Evolutionary conservation across 2,329 filamentous ascomycete genomes (phyloP).

Genomic region (Cylindrodendrum hubeiense): DNA sequence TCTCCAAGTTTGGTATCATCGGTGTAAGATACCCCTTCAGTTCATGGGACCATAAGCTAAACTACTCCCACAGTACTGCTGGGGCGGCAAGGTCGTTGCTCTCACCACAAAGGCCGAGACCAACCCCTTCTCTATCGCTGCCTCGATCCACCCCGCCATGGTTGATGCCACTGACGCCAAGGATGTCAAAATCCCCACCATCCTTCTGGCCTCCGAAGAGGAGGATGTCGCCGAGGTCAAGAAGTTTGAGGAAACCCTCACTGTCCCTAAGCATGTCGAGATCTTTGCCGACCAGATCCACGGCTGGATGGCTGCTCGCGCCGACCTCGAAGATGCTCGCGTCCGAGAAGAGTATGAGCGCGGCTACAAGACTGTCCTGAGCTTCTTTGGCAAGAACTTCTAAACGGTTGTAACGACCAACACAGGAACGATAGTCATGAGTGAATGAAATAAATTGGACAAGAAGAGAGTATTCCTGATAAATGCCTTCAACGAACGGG

Average conservation of each 20-base stretch:
- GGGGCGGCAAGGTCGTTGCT: constrained; percentile 76
- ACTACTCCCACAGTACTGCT: constrained; percentile 66
- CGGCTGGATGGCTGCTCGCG: constrained; percentile 80
- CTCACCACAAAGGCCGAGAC: constrained; percentile 61
- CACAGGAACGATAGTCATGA: background rate
- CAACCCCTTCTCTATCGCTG: constrained; percentile 68
- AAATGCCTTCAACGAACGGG: background rate
- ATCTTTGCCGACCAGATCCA: constrained; percentile 76
- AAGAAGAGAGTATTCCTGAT: background rate
- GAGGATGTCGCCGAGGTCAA: constrained; percentile 68
- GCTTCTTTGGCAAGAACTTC: constrained; percentile 68
- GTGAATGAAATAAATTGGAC: constrained; percentile 18
- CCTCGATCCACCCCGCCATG: constrained; percentile 71
- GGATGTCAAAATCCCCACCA: constrained; percentile 70
- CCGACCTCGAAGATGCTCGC: constrained; percentile 67
- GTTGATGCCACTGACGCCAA: constrained; percentile 72
- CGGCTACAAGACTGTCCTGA: constrained; percentile 69
- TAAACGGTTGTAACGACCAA: constrained; percentile 34
- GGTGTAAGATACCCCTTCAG: constrained; percentile 59
- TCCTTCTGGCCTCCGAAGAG: constrained; percentile 75
- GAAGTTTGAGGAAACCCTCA: constrained; percentile 67
- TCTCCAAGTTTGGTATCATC: constrained; percentile 71
- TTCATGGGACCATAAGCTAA: background rate
- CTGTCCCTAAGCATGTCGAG: constrained; percentile 71
- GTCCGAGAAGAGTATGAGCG: constrained; percentile 73